Evolutionary conservation across 2,329 filamentous ascomycete genomes (phyloP).

Genomic region (Neoarthrinium moseri): DNA sequence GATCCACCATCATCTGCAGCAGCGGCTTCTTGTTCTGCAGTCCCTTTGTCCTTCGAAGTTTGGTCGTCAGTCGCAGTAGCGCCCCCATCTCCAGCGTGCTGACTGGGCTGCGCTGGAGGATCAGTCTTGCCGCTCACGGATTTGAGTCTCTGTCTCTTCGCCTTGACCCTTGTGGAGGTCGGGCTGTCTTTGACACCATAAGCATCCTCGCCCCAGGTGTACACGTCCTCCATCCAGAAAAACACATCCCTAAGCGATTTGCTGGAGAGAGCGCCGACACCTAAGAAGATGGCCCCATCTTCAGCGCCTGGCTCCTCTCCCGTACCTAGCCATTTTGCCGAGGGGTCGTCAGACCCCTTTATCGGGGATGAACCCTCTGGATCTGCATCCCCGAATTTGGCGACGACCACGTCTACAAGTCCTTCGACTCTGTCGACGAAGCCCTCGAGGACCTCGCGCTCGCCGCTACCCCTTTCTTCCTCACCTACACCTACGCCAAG

Average conservation of each 20-base stretch:
- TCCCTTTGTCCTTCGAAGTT: slow-evolving; percentile 7
- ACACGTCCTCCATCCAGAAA: slow-evolving; percentile 86
- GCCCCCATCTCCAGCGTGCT: slow-evolving; percentile 5
- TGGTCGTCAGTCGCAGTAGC: slow-evolving; percentile 8
- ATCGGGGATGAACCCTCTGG: slow-evolving; percentile 20
- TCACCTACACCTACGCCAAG: slow-evolving; percentile 93
- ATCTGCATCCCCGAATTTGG: slow-evolving; percentile 66
- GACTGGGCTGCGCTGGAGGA: slow-evolving; percentile 1
- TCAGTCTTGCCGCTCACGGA: slow-evolving; percentile 12
- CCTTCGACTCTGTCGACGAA: slow-evolving; percentile 77
- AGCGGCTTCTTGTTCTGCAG: slow-evolving; percentile 7
- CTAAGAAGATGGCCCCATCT: slow-evolving; percentile 86
- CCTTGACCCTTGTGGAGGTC: slow-evolving; percentile 57
- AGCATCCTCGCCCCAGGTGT: slow-evolving; percentile 77
- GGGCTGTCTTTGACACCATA: slow-evolving; percentile 85
- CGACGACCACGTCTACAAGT: slow-evolving; percentile 83
- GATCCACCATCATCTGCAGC: slow-evolving; percentile 37
- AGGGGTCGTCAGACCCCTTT: slow-evolving; percentile 20
- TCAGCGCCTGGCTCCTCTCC: slow-evolving; percentile 66
- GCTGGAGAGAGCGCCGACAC: slow-evolving; percentile 70
- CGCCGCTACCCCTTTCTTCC: slow-evolving; percentile 90
- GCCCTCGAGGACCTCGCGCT: slow-evolving; percentile 91
- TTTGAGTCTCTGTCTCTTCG: slow-evolving; percentile 37
- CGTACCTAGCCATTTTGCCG: slow-evolving; percentile 69
- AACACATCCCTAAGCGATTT: slow-evolving; percentile 71